Conservation (phyloP, 805 yeast genomes). For the Candida boidinii region DNA sequence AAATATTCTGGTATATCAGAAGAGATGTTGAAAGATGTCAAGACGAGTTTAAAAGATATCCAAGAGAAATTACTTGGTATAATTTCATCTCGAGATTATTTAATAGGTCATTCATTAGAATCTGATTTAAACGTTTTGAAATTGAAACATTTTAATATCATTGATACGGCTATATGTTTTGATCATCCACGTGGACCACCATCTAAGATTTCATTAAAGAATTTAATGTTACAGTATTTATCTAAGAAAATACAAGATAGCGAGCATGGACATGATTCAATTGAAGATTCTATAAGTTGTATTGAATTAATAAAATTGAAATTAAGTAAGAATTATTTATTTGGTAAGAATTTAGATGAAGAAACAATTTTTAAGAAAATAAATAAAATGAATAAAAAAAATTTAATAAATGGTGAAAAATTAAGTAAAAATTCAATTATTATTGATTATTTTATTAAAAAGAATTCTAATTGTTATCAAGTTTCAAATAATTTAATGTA, state of each 20-base stretch:
- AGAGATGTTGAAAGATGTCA: constrained; percentile 51
- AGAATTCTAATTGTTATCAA: too few relatives aligned
- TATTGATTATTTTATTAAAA: constrained; percentile 18
- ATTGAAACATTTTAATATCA: constrained; percentile 61
- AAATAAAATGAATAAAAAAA: constrained; percentile 13
- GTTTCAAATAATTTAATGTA: too few relatives aligned
- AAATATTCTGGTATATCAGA: constrained; percentile 81
- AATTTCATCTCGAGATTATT: constrained; percentile 49
- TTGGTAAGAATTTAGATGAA: constrained; percentile 45
- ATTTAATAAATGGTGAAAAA: constrained; percentile 15
- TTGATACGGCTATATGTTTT: constrained; percentile 73
- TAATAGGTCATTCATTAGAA: constrained; percentile 88
- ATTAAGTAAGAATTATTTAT: constrained; percentile 53
- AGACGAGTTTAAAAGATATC: constrained; percentile 57
- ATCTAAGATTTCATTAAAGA: constrained; percentile 65
- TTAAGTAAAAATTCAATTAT: constrained; percentile 18
- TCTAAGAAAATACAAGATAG: constrained; percentile 57
- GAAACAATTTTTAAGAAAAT: constrained; percentile 34
- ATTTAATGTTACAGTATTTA: constrained; percentile 53
- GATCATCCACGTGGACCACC: constrained; percentile 85
- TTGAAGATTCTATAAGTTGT: constrained; percentile 79
- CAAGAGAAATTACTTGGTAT: constrained; percentile 45
- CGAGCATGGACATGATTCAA: constrained; percentile 70
- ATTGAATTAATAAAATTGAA: constrained; percentile 68
- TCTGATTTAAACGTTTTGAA: constrained; percentile 68